Percentiles rank a stretch among this genome's conserved stretches.
Evolutionary conservation across 2,329 filamentous ascomycete species (phyloP).

Genomic region (Ceratocystis diversiconidia): DNA sequence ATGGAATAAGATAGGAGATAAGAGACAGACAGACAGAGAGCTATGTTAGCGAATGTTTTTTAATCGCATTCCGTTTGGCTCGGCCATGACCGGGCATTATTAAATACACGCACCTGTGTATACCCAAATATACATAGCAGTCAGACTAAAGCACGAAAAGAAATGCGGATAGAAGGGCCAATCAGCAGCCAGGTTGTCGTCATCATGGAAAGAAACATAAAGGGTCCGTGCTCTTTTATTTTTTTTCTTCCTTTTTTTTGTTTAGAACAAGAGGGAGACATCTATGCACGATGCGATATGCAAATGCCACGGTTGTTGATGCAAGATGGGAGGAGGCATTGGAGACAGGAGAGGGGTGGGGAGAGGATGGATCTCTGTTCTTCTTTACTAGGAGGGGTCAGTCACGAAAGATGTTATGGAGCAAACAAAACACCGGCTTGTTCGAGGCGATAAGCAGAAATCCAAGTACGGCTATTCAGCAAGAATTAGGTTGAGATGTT

Average conservation of each 20-base stretch:
- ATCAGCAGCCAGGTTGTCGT: not conserved
- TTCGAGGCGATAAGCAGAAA: no score
- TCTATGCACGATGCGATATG: not conserved
- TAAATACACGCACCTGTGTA: no score
- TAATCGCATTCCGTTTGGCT: not conserved
- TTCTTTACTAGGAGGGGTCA: not conserved
- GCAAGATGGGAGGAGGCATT: not conserved
- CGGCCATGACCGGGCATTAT: not conserved
- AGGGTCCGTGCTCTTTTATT: not conserved
- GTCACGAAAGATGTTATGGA: not conserved
- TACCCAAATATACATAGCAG: no score
- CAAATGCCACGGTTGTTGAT: not conserved
- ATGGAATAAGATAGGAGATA: no score
- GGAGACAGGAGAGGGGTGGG: not conserved
- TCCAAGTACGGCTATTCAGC: no score
- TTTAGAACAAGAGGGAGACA: not conserved
- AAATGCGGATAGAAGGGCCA: not conserved
- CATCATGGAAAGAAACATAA: not conserved
- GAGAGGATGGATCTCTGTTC: not conserved
- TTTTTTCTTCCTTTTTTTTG: not conserved
- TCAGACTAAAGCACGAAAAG: not conserved
- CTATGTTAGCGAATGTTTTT: no score
- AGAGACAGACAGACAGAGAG: no score
- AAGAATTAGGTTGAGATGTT: no score
- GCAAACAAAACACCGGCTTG: no score